Evolutionary conservation across 208 protist species (phyloP), one percentile per base, ranked within the genome.

Genomic region (Crithidia acanthocephali): DNA sequence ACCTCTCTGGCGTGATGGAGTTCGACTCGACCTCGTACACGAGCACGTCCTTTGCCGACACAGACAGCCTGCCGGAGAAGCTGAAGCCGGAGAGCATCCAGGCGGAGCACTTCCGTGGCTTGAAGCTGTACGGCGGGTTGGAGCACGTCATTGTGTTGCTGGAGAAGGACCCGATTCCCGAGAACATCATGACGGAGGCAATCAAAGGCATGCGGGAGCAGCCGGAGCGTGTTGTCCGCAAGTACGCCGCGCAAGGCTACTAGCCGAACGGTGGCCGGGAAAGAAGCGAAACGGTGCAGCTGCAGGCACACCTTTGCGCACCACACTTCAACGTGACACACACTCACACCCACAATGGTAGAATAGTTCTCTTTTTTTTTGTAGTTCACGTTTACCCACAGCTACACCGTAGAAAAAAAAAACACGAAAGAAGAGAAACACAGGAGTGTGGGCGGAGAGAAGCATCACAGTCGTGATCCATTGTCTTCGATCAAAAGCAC

Each of bases 101-200:
- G 50, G 23, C 40, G 33, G 77, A 84, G 25, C 42, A 78, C 55
- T 81, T 80, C 45, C 77, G 58, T 7, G 86, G 81, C 4, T 33
- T 92, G 48, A 72, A 82, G 35, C 61, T 94, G 7, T 94, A 84
- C 73, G 82, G 68, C 27, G 81, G 86, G 0, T 63, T 84, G 8
- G 84, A 91, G 61, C 89, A 92, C 58, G 89, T 79, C 0, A 78
- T 94, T 42, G 80, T 87, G 57, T 44, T 94, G 27, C 51, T 84
- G 32, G 80, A 91, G 60, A 86, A 84, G 57, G 62, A 84, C 37
- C 23, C 74, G 9, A 73, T 85, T 6, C 45, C 65, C 11, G 30
- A 73, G 23, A 45, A 47, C n/a, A 60, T 78, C 3, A 62, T 92
- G 13, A 60, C 53, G 15, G 69, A 61, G 48, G 53, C 72, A 42